phyloP scores from a whole-genome alignment of 441 rosid genomes.

The Capsella rubella region DNA sequence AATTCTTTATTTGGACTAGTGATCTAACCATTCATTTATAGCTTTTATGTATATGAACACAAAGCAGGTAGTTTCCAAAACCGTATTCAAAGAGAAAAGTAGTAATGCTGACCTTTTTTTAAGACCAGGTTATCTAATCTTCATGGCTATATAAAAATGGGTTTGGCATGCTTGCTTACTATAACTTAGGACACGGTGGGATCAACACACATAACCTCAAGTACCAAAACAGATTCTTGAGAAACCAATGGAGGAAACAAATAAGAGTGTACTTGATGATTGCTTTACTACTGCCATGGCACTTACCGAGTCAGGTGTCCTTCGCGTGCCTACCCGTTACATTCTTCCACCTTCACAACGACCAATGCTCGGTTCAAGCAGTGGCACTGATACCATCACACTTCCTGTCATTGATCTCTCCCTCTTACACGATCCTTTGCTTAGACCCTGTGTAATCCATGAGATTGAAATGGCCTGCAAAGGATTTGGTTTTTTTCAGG shows the following conservation, averaged over 20 bases:
- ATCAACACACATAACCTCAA: slow-evolving; percentile 1
- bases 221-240: background rate
- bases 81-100: slow-evolving; percentile 11
- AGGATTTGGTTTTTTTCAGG: slow-evolving; percentile 46
- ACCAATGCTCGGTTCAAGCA: slow-evolving; percentile 30
- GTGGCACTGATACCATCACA: background rate
- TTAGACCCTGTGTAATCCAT: slow-evolving; percentile 34
- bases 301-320: slow-evolving; percentile 35
- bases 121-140: slow-evolving; percentile 6
- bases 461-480: slow-evolving; percentile 44
- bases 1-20: slow-evolving; percentile 14
- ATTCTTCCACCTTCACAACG: slow-evolving; percentile 46
- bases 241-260: slow-evolving; percentile 35
- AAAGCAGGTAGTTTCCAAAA: slow-evolving; percentile 36
- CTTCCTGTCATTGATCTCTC: slow-evolving; percentile 46
- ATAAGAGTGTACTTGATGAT: slow-evolving; percentile 18
- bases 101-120: background rate
- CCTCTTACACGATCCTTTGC: slow-evolving; percentile 37
- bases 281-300: slow-evolving; percentile 41
- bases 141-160: slow-evolving; percentile 25
- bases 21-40: slow-evolving; percentile 31
- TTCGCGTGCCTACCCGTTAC: slow-evolving; percentile 39
- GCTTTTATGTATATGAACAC: slow-evolving; percentile 29
- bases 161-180: slow-evolving; percentile 25
- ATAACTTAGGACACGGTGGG: background rate